Base-by-base conservation (phyloP, 768 basidiomycete species). In the Pluteus cervinus region DNA sequence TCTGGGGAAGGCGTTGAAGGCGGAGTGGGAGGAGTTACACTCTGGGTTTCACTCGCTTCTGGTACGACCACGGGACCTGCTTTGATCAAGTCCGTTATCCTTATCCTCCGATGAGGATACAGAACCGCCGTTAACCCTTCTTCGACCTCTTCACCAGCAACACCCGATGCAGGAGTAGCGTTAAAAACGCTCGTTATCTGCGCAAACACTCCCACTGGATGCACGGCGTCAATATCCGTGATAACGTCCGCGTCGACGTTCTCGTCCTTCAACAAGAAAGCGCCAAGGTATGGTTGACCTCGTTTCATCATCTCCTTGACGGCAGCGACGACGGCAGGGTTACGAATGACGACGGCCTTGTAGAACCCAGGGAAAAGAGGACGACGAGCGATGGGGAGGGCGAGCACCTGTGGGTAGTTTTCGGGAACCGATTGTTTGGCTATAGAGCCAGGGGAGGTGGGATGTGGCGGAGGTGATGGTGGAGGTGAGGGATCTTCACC, bases 361-460 rank as follows among this genome's bases (percentile, higher is more conserved):
- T 97, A 97, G 61, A 97, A 96, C 21, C 92, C 91, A 4, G 94
- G 94, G 65, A 97, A 97, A 31, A 97, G 80, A 1, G 94, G 94
- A 12, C 94, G 76, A 29, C 92, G 81, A 22, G 91, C 91, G 42
- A 98, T 97, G 3, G 94, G 94, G 0, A 98, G 76, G 2, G 93
- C 94, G 18, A 98, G 75, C 29, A 97, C 83, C 55, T 94, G 89
- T 1, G 94, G 93, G 59, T 97, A 97, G 41, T 77, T 54, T 57
- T 91, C 89, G 1, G 93, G 92, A 4, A 96, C 81, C 11, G 85
- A 81, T 41, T 86, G 87, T 48, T 87, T 89, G 4, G 89, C 81
- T 48, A 89, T 83, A 15, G 83, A 71, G 47, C 45, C 68, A 26
- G 53, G 66, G 41, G 44, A 62, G 45, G 52, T 68, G 7, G 56